Conservation (phyloP, 192 early-diverging fungal genomes). For the Rhizophagus clarus region DNA sequence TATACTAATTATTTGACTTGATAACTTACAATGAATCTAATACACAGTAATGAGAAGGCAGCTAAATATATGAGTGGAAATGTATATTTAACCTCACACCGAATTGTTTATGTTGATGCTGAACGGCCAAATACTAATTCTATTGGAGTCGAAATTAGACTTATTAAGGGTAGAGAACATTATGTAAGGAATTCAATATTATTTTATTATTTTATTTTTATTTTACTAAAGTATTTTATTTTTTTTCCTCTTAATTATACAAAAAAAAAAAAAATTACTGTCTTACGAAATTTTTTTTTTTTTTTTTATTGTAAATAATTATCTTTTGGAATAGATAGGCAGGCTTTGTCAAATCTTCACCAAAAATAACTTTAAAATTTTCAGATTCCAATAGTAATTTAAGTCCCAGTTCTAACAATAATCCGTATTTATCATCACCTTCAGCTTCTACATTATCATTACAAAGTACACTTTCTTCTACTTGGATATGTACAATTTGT, state of each 20-base stretch:
- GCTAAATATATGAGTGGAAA: slow-evolving; percentile 73
- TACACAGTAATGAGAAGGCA: slow-evolving; percentile 56
- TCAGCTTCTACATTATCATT: slow-evolving; percentile 25
- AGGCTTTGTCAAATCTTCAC: slow-evolving; percentile 63
- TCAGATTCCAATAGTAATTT: slow-evolving; percentile 22
- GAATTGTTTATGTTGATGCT: slow-evolving; percentile 81
- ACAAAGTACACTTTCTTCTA: slow-evolving; percentile 24
- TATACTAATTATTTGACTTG: not conserved
- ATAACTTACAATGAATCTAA: not conserved
- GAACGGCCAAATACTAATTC: slow-evolving; percentile 57
- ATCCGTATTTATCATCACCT: slow-evolving; percentile 7
- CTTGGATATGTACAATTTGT: slow-evolving; percentile 62
- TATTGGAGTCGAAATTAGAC: slow-evolving; percentile 52
- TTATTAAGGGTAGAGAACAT: slow-evolving; percentile 46
- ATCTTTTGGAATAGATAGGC: slow-evolving; percentile 25
- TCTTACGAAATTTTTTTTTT: not conserved
- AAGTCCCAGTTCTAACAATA: slow-evolving; percentile 6
- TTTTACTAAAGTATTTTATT: not conserved
- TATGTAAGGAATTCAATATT: slow-evolving; percentile 42
- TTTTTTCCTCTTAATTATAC: not conserved
- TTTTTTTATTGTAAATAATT: not conserved
- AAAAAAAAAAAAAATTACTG: not conserved
- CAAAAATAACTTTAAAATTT: slow-evolving; percentile 46
- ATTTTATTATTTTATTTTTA: not conserved
- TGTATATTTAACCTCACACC: slow-evolving; percentile 71